phyloP scores from a whole-genome alignment of 176 grass and related monocot species.

The Poa pratensis region DNA sequence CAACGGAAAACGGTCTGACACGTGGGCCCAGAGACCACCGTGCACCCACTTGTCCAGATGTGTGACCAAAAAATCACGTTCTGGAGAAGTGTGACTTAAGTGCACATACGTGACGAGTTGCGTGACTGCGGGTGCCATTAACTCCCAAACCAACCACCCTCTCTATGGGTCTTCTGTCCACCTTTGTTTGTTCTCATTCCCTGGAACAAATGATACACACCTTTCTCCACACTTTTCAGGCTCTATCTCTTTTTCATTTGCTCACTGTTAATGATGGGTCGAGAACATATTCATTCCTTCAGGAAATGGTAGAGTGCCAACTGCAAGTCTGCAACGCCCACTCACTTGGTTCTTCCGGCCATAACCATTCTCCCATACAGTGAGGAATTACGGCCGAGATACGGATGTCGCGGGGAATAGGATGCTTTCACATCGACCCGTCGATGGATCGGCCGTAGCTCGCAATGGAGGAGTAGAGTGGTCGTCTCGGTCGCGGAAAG shows the following conservation, averaged over 20 bases:
- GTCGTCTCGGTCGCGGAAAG: constrained; percentile 40
- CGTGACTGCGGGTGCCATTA: too few species aligned
- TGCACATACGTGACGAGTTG: too few species aligned
- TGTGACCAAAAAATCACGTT: too few species aligned
- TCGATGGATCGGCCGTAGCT: background rate
- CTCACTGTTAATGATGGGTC: background rate
- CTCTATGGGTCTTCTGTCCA: background rate
- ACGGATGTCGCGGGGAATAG: constrained; percentile 11
- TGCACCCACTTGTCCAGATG: too few species aligned
- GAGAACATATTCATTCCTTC: background rate
- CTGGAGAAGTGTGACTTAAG: too few species aligned
- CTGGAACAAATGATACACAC: background rate
- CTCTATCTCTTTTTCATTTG: too few species aligned
- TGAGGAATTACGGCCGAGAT: constrained; percentile 34
- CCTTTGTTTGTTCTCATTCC: constrained; percentile 36
- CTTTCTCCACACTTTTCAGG: background rate
- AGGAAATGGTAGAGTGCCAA: background rate
- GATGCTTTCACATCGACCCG: constrained; percentile 46
- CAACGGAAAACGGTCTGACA: too few species aligned
- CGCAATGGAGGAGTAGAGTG: background rate
- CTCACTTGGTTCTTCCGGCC: background rate
- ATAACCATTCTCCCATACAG: background rate
- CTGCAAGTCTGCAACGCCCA: background rate
- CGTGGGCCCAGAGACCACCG: too few species aligned
- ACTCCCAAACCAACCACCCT: constrained; percentile 26